These are phyloP conservation scores for Guyanaporus albipodus DNA, from an alignment of 768 basidiomycete species.

Conservation along the genomic window DNA sequence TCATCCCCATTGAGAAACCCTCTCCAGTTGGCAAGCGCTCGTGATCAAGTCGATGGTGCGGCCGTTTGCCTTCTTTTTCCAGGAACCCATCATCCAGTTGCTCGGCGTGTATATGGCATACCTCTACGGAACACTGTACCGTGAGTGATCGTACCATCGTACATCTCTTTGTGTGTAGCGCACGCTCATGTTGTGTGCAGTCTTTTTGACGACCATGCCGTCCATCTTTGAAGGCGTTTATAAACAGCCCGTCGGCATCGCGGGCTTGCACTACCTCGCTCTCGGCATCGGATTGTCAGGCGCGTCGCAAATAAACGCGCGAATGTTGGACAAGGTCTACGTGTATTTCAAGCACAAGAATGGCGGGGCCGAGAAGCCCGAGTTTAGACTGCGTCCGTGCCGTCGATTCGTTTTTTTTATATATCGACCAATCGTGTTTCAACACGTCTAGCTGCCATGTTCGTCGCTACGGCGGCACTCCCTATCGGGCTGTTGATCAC, in stretches of 20 bases:
- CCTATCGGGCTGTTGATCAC: slow-evolving; percentile 66
- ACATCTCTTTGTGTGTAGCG: too few species aligned
- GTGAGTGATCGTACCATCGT: too few species aligned
- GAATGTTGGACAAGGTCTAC: slow-evolving; percentile 54
- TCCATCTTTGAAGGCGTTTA: slow-evolving; percentile 55
- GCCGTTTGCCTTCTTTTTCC: slow-evolving; percentile 61
- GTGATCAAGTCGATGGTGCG: slow-evolving; percentile 53
- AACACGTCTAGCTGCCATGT: slow-evolving; percentile 63
- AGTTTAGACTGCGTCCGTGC: slow-evolving; percentile 46
- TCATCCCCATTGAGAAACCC: not conserved
- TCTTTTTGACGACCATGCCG: slow-evolving; percentile 65
- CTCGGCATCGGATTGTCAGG: slow-evolving; percentile 58
- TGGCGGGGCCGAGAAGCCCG: slow-evolving; percentile 50
- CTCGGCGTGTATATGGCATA: slow-evolving; percentile 68
- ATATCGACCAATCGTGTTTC: too few species aligned
- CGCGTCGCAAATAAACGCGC: slow-evolving; percentile 53
- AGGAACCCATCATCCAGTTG: slow-evolving; percentile 65
- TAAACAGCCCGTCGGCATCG: slow-evolving; percentile 50
- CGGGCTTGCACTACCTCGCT: slow-evolving; percentile 67
- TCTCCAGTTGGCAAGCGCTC: slow-evolving; percentile 46
- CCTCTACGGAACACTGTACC: slow-evolving; percentile 58
- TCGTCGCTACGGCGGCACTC: slow-evolving; percentile 53
- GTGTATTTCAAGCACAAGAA: slow-evolving; percentile 47
- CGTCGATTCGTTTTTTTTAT: too few species aligned
- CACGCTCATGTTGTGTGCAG: slow-evolving; percentile 41